Evolutionary conservation across 2,329 filamentous ascomycete species (phyloP).

Genomic region (Fusarium miscanthi): DNA sequence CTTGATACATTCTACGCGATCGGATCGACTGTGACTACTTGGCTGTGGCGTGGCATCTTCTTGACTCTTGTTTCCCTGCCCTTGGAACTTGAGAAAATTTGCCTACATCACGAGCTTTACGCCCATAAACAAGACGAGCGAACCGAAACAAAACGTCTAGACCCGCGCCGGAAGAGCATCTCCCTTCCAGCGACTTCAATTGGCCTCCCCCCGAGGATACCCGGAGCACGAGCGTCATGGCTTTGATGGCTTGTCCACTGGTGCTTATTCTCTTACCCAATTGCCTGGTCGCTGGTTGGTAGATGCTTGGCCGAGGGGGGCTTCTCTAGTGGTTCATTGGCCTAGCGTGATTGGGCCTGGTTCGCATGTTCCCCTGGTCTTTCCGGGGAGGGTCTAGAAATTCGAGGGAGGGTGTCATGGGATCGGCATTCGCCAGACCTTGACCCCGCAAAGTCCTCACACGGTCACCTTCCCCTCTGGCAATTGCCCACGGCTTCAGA

Average conservation of each 20-base stretch:
- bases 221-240: slow-evolving; percentile 40
- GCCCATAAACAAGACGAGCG: slow-evolving; percentile 5
- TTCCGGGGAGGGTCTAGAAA: slow-evolving; percentile 12
- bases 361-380: slow-evolving; percentile 38
- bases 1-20: slow-evolving; percentile 9
- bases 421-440: slow-evolving; percentile 36
- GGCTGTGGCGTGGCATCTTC: slow-evolving; percentile 9
- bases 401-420: slow-evolving; percentile 41
- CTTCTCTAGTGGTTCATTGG: slow-evolving; percentile 34
- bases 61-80: slow-evolving; percentile 11
- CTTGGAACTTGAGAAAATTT: slow-evolving; percentile 16
- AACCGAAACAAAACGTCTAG: slow-evolving; percentile 17
- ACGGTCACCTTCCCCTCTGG: slow-evolving; percentile 31
- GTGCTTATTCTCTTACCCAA: slow-evolving; percentile 48
- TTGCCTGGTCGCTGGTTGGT: slow-evolving; percentile 45
- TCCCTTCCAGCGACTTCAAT: slow-evolving; percentile 41
- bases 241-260: slow-evolving; percentile 39
- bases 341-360: slow-evolving; percentile 26
- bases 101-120: slow-evolving; percentile 34
- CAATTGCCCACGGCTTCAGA: slow-evolving; percentile 30
- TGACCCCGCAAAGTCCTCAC: slow-evolving; percentile 41
- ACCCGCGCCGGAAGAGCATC: slow-evolving; percentile 27
- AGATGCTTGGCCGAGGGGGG: slow-evolving; percentile 35
- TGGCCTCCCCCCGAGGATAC: slow-evolving; percentile 44
- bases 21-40: slow-evolving; percentile 13